These are phyloP conservation scores for Puccinia brachypodii DNA, from an alignment of 1,284 basidiomycete genomes.

Conservation along the genomic window DNA sequence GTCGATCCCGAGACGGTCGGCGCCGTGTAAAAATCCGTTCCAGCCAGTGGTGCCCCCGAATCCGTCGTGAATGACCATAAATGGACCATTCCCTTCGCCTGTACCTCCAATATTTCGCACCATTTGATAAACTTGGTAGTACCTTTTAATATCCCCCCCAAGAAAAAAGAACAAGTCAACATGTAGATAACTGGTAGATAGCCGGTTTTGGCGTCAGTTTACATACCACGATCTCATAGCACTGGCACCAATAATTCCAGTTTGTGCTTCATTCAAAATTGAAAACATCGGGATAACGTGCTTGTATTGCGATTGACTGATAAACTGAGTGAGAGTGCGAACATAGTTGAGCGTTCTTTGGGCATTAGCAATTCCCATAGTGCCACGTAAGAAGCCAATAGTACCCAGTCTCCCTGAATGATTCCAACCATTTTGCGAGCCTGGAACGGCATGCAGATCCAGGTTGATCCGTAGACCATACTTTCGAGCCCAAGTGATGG, in stretches of 20 bases:
- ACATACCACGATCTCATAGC: slow-evolving; percentile 37
- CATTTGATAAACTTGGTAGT: slow-evolving; percentile 73
- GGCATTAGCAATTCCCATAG: slow-evolving; percentile 64
- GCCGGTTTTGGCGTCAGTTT: too few relatives aligned
- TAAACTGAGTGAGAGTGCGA: slow-evolving; percentile 56
- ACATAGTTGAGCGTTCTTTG: slow-evolving; percentile 56
- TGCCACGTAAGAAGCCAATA: slow-evolving; percentile 64
- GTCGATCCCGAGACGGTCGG: slow-evolving; percentile 71
- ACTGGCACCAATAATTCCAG: slow-evolving; percentile 49
- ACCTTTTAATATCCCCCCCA: slow-evolving; percentile 61
- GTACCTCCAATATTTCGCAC: slow-evolving; percentile 74
- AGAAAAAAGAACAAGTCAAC: slow-evolving; percentile 48
- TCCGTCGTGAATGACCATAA: slow-evolving; percentile 74
- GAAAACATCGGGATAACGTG: slow-evolving; percentile 54
- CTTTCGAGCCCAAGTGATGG: slow-evolving; percentile 79
- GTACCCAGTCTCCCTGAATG: slow-evolving; percentile 41
- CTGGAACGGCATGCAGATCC: slow-evolving; percentile 77
- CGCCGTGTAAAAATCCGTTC: slow-evolving; percentile 65
- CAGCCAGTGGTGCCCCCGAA: slow-evolving; percentile 74
- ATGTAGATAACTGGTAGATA: not conserved
- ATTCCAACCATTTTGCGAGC: slow-evolving; percentile 62
- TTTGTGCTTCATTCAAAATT: slow-evolving; percentile 52
- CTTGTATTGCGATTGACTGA: slow-evolving; percentile 54
- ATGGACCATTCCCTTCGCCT: slow-evolving; percentile 77
- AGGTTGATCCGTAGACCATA: slow-evolving; percentile 82